A percentile compares a stretch with the other conserved stretches of the same genome.
These are phyloP conservation scores for Pythium volutum DNA, from an alignment of 352 stramenopile species.

Conservation along the genomic window DNA sequence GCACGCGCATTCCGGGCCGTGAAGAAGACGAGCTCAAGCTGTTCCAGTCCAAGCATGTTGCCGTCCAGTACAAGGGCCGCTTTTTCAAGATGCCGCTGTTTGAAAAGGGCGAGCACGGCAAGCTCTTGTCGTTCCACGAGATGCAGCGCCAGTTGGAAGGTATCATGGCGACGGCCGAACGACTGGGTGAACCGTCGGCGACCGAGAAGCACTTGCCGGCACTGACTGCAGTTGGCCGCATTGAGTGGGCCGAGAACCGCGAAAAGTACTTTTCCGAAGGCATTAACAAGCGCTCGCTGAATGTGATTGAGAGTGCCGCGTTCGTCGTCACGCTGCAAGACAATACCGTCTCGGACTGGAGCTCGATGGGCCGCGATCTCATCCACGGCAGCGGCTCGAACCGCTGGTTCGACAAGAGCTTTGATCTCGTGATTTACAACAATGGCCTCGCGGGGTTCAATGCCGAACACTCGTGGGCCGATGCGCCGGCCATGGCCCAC, in stretches of 20 bases:
- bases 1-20: constrained; percentile 83
- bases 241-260: constrained; percentile 87
- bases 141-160: constrained; percentile 80
- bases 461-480: constrained; percentile 93
- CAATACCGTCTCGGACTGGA: constrained; percentile 53
- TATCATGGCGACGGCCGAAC: constrained; percentile 51
- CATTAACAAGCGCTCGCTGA: constrained; percentile 84
- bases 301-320: constrained; percentile 70
- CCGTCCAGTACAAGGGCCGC: constrained; percentile 80
- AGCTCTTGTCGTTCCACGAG: constrained; percentile 66
- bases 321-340: constrained; percentile 81
- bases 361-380: constrained; percentile 63
- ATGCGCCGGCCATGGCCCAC: constrained; percentile 86
- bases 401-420: constrained; percentile 98
- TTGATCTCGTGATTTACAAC: constrained; percentile 94
- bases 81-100: constrained; percentile 89
- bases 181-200: constrained; percentile 30
- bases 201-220: constrained; percentile 64
- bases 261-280: constrained; percentile 87
- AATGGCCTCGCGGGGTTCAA: constrained; percentile 94
- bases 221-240: constrained; percentile 78
- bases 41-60: constrained; percentile 83
- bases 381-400: constrained; percentile 90
- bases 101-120: constrained; percentile 72
- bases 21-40: constrained; percentile 83